Base-by-base conservation (phyloP, 106 monocot species). In the Apostasia ramifera region DNA sequence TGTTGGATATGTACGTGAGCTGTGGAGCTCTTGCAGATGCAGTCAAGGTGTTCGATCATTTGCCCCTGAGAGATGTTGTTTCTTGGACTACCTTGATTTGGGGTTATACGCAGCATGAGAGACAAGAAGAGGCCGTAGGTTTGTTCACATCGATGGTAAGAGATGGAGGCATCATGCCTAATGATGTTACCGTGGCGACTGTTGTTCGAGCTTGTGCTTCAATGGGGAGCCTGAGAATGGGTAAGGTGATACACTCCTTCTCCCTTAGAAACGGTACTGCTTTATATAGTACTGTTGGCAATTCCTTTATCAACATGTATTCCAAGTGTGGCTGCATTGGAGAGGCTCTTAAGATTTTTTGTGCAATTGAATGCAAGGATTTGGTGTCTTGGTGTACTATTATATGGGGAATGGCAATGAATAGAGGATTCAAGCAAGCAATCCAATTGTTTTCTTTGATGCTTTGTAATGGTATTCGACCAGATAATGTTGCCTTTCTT, bases 291-390 rank as follows among this genome's bases (percentile, higher is more conserved):
- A 47, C 71, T 12, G 63, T 81, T 0, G 81, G 79, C 8, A 86
- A 79, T 49, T 76, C 86, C n/a, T 57, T 86, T 53, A 68, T 91
- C 3, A 71, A 81, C 7, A 70, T 86, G 76, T 91, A 91, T 43
- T 81, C 91, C 13, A 86, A 91, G 74, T 86, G 91, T 48, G 91
- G 91, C n/a, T 71, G 74, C 14, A 66, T 81, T 3, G 41, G 40
- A 11, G 55, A 53, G 59, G 75, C 81, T 7, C 68, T 71, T 7
- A 46, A 50, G 57, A 74, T 84, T 10, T 86, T 91, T 57, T 14
- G 52, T 4, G 59, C 13, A 39, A 57, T 81, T 8, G 37, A 44
- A 0, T 49, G 13, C 46, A 76, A 62, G 72, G 79, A 84, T 72
- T 49, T 81, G 68, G 68, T 81, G 12, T 70, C 86, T 9, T 90